These are phyloP conservation scores for Dendrostoma leiphaemia DNA, from an alignment of 2,329 filamentous ascomycete genomes.

Conservation along the genomic window DNA sequence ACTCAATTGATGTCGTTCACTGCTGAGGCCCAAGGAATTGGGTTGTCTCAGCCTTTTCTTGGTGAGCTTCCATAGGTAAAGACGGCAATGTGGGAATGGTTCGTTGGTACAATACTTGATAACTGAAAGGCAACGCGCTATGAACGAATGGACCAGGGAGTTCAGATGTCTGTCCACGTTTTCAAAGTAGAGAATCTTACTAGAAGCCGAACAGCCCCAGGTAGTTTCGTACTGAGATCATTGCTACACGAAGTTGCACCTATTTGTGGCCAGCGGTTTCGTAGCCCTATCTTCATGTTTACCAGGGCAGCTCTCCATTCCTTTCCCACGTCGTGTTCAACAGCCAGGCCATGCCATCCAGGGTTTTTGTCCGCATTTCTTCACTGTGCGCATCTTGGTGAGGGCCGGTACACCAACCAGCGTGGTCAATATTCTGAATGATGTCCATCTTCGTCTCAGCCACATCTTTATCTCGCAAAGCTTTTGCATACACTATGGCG, in stretches of 20 bases:
- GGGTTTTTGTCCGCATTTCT: background rate
- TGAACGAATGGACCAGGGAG: no score
- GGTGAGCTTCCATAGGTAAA: no score
- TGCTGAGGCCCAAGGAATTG: no score
- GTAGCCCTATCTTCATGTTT: background rate
- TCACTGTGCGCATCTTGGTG: background rate
- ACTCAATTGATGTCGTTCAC: no score
- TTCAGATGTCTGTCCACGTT: no score
- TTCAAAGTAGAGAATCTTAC: no score
- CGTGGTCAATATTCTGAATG: background rate
- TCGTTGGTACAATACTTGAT: no score
- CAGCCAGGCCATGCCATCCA: constrained; percentile 11
- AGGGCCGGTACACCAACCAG: background rate
- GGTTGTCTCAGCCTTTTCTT: no score
- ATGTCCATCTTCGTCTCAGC: constrained; percentile 6
- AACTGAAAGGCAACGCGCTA: no score
- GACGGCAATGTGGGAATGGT: no score
- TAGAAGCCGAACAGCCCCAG: no score
- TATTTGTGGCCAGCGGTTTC: no score
- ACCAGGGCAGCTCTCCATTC: background rate
- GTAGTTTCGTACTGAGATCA: background rate
- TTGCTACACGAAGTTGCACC: background rate
- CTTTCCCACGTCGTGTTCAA: background rate
- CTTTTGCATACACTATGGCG: constrained; percentile 6
- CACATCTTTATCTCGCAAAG: constrained; percentile 2